Conservation (phyloP, 768 basidiomycete species). For the Trametes punicea region DNA sequence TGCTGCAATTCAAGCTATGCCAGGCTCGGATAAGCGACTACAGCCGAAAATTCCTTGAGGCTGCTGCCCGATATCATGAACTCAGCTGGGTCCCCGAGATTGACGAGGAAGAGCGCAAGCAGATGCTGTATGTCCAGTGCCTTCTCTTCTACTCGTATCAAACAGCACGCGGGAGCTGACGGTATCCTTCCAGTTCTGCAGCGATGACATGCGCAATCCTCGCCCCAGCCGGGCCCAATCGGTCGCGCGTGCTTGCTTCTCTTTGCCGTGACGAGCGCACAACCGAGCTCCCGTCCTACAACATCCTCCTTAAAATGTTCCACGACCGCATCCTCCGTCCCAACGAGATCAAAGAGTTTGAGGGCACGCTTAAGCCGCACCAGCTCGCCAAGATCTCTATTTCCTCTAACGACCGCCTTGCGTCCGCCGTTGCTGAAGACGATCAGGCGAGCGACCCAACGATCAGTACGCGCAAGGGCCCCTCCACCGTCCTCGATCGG, state of each 20-base stretch:
- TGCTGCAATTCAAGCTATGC: conserved; percentile 84
- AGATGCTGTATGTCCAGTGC: conserved; percentile 70
- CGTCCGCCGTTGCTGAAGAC: conserved; percentile 58
- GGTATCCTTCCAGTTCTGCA: conserved; percentile 52
- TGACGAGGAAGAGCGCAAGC: conserved; percentile 87
- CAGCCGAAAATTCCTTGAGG: conserved; percentile 88
- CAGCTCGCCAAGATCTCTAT: conserved; percentile 91
- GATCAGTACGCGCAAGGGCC: conserved; percentile 78
- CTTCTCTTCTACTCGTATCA: neutral
- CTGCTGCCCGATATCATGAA: conserved; percentile 92
- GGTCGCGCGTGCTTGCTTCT: conserved; percentile 88
- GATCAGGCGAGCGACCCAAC: conserved; percentile 47
- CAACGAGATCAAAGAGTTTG: conserved; percentile 86
- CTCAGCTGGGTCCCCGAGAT: conserved; percentile 88
- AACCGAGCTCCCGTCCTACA: conserved; percentile 70
- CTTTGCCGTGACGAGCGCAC: conserved; percentile 94
- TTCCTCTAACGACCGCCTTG: conserved; percentile 77
- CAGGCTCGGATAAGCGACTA: conserved; percentile 96
- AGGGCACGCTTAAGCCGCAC: conserved; percentile 81
- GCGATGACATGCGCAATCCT: conserved; percentile 96
- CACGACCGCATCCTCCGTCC: conserved; percentile 94
- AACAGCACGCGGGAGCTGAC: neutral
- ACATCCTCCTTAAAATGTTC: conserved; percentile 97
- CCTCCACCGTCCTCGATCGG: conserved; percentile 92
- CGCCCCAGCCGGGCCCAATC: conserved; percentile 94